Conservation (phyloP, 2,329 filamentous ascomycete species). For the Calonectria pteridis region DNA sequence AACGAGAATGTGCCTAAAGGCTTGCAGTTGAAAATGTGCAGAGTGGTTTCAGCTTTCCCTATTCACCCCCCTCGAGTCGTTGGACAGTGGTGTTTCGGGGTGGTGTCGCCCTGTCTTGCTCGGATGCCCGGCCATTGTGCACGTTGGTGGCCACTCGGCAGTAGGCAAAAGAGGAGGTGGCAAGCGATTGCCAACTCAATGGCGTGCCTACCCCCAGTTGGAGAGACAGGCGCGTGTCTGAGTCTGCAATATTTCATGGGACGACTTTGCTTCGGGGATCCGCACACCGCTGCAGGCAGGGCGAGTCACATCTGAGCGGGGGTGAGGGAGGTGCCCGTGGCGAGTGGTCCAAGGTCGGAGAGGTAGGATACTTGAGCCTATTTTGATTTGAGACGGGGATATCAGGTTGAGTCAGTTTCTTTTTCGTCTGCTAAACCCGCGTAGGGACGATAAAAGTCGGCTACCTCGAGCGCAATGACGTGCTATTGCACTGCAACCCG, state of each 20-base stretch:
- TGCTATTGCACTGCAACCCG: neutral
- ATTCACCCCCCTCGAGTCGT: neutral
- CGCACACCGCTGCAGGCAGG: neutral
- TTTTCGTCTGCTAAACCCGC: neutral
- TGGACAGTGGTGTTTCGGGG: neutral
- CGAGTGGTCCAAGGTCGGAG: neutral
- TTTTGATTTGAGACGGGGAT: neutral
- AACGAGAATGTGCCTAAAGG: neutral
- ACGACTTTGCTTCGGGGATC: neutral
- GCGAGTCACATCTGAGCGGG: neutral
- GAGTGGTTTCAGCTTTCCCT: neutral
- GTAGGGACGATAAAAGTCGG: neutral
- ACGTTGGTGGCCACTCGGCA: conserved; percentile 2
- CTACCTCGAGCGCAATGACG: neutral
- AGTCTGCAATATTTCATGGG: neutral
- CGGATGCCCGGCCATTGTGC: neutral
- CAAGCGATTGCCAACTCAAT: neutral
- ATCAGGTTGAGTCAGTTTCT: neutral
- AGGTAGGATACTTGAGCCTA: neutral
- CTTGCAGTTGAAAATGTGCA: neutral
- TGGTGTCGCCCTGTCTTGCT: neutral
- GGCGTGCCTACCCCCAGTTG: neutral
- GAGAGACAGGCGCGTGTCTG: conserved; percentile 12
- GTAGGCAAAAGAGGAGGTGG: neutral
- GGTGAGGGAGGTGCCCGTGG: neutral